Conservation (phyloP, 2,329 filamentous ascomycete species). For the Lasiodiplodia hormozganensis region DNA sequence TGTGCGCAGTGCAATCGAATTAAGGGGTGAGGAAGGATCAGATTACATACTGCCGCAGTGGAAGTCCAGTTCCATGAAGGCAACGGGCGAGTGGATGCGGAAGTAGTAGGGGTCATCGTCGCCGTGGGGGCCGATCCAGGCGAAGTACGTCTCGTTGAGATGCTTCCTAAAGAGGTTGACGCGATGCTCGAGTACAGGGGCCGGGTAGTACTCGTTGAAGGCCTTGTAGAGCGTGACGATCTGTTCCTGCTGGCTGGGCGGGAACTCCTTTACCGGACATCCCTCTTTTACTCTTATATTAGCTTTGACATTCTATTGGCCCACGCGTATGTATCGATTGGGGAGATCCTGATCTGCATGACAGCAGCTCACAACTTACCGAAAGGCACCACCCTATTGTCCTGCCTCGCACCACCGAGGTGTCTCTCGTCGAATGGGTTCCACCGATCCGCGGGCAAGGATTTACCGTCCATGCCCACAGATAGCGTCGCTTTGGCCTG, state of each 20-base stretch:
- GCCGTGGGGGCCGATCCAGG: conserved; percentile 76
- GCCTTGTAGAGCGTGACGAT: conserved; percentile 67
- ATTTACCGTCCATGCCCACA: conserved; percentile 39
- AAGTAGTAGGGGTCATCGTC: conserved; percentile 78
- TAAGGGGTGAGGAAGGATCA: background rate
- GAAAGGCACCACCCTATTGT: conserved; percentile 78
- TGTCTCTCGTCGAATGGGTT: conserved; percentile 83
- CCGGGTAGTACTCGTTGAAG: conserved; percentile 73
- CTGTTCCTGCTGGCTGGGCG: conserved; percentile 57
- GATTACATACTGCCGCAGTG: conserved; percentile 63
- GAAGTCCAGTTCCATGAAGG: conserved; percentile 79
- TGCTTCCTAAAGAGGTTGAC: conserved; percentile 62
- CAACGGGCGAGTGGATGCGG: conserved; percentile 76
- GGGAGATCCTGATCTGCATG: background rate
- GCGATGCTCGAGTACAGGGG: conserved; percentile 59
- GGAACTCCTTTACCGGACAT: conserved; percentile 43
- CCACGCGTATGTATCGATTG: background rate
- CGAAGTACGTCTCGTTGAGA: conserved; percentile 77
- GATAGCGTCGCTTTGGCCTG: conserved; percentile 61
- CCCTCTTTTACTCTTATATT: conserved; percentile 13
- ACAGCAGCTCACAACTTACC: conserved; percentile 24
- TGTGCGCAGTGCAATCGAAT: background rate
- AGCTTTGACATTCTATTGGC: background rate
- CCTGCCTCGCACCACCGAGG: conserved; percentile 77
- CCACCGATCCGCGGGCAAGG: conserved; percentile 66